Percentiles rank a stretch among this genome's conserved stretches.
These are phyloP conservation scores for slime mould (Dictyostelium discoideum) DNA, from an alignment of 78 protist genomes.

Conservation along the genomic window DNA sequence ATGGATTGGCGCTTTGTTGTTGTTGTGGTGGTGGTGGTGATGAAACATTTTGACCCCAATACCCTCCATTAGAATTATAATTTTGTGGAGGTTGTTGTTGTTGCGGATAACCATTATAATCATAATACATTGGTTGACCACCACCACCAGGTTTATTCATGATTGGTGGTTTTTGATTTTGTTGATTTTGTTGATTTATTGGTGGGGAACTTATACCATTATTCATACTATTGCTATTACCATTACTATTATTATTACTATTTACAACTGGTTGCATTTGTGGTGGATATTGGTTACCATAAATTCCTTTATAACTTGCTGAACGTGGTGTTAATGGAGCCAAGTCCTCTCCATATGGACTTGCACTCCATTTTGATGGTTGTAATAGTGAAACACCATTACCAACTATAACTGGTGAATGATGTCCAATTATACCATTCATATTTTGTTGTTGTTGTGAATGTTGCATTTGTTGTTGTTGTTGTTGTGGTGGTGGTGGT, in stretches of 20 bases:
- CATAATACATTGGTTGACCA: not conserved
- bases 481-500: not conserved
- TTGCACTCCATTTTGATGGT: constrained; percentile 19
- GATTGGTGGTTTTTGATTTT: not conserved
- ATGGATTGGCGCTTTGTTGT: not conserved
- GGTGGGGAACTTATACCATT: not conserved
- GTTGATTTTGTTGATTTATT: not conserved
- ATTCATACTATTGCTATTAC: not conserved
- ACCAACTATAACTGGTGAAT: not conserved
- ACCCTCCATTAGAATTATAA: not conserved
- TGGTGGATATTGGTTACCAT: not conserved
- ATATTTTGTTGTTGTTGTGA: not conserved
- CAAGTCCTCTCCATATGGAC: constrained; percentile 16
- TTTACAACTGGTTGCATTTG: not conserved
- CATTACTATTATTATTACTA: not conserved
- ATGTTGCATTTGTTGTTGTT: not conserved
- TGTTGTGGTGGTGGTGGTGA: not conserved
- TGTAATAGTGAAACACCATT: constrained; percentile 15
- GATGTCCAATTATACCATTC: not conserved
- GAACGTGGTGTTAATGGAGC: constrained; percentile 65
- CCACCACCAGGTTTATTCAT: not conserved
- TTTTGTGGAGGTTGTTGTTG: not conserved
- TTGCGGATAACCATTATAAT: not conserved
- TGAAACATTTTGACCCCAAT: not conserved
- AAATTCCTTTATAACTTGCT: not conserved